These are phyloP conservation scores for Euphrasia confusa DNA, from an alignment of 257 asterid species.

Conservation along the genomic window DNA sequence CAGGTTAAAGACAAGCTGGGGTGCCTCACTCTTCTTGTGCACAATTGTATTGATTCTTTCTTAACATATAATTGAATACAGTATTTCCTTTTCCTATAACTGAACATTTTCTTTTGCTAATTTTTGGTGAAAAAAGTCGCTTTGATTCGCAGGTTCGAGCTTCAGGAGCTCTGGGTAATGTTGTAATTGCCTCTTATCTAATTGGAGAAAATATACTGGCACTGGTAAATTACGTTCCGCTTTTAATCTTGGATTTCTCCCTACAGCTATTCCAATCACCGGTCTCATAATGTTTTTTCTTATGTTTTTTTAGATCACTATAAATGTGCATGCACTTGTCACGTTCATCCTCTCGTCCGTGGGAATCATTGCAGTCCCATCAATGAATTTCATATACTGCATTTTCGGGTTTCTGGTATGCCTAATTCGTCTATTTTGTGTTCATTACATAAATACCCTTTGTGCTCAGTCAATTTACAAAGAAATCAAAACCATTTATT, in stretches of 20 bases:
- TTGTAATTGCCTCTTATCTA: conserved; percentile 70
- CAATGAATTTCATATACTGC: conserved; percentile 67
- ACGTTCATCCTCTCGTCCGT: conserved; percentile 54
- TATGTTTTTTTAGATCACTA: conserved; percentile 52
- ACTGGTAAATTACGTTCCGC: conserved; percentile 44
- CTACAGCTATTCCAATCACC: background rate
- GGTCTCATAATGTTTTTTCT: conserved; percentile 13
- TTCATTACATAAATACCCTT: background rate
- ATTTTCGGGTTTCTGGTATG: conserved; percentile 81
- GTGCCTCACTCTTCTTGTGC: conserved; percentile 66
- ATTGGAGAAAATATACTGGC: conserved; percentile 90
- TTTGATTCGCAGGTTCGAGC: conserved; percentile 74
- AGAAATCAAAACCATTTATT: too few species aligned
- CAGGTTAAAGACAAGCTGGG: conserved; percentile 79
- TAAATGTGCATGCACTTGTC: conserved; percentile 75
- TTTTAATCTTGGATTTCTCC: background rate
- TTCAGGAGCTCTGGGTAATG: conserved; percentile 73
- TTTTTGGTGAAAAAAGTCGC: conserved; percentile 11
- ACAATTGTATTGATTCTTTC: conserved; percentile 47
- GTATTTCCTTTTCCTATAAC: conserved; percentile 14
- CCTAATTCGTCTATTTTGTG: background rate
- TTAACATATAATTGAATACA: background rate
- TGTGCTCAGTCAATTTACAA: background rate
- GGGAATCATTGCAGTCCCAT: conserved; percentile 66
- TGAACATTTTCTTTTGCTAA: conserved; percentile 12